phyloP scores from a whole-genome alignment of 1,139 yeast genomes.

The Taphrina betulina region DNA sequence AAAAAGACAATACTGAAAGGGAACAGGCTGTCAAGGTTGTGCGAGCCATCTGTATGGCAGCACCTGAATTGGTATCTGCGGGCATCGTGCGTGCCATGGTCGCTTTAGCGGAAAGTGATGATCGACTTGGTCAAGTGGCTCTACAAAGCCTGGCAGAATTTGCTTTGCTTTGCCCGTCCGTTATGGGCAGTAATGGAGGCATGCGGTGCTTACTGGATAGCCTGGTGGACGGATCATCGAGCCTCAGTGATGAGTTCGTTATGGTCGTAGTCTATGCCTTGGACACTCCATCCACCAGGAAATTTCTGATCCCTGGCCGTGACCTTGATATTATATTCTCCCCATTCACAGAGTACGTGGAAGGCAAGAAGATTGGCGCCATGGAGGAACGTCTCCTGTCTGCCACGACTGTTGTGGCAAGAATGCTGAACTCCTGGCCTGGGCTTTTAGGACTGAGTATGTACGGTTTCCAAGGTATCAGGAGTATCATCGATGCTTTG shows the following conservation, averaged over 20 bases:
- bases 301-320: constrained; percentile 58
- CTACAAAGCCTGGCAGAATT: constrained; percentile 72
- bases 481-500: constrained; percentile 62
- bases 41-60: constrained; percentile 64
- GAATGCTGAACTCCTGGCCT: constrained; percentile 68
- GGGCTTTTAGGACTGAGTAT: constrained; percentile 70
- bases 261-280: constrained; percentile 60
- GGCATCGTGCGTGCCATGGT: constrained; percentile 69
- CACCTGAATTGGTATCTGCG: constrained; percentile 56
- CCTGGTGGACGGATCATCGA: constrained; percentile 59
- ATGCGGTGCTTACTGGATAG: constrained; percentile 58
- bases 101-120: constrained; percentile 66
- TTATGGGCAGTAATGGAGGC: constrained; percentile 62
- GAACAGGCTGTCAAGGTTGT: constrained; percentile 75
- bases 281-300: constrained; percentile 60
- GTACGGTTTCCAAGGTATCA: constrained; percentile 58
- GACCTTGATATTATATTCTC: constrained; percentile 66
- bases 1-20: constrained; percentile 60
- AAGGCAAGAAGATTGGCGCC: constrained; percentile 49
- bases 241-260: constrained; percentile 55
- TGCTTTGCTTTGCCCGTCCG: constrained; percentile 59
- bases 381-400: constrained; percentile 59
- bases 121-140: constrained; percentile 55
- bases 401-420: constrained; percentile 60
- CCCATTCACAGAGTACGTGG: constrained; percentile 57